These are phyloP conservation scores for Gigaspora rosea DNA, from an alignment of 192 early-diverging fungal genomes.

Conservation along the genomic window DNA sequence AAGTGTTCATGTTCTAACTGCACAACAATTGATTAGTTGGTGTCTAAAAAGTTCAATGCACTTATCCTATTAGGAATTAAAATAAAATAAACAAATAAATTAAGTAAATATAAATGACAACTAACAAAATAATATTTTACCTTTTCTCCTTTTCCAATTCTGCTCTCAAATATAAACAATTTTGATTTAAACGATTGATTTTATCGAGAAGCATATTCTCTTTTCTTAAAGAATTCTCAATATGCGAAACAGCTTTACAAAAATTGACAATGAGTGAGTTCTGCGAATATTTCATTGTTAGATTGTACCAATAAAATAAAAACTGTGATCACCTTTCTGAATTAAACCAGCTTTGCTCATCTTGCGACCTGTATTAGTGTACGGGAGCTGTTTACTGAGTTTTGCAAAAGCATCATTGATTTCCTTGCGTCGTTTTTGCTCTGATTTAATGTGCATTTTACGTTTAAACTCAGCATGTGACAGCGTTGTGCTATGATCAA, in stretches of 20 bases:
- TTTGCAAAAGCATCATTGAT: constrained; percentile 54
- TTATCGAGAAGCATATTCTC: constrained; percentile 24
- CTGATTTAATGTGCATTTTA: constrained; percentile 51
- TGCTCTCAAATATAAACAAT: constrained; percentile 1
- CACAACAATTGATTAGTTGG: too few species aligned
- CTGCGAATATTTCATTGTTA: neutral
- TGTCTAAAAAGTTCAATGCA: too few species aligned
- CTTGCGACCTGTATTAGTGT: constrained; percentile 41
- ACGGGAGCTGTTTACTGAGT: constrained; percentile 44
- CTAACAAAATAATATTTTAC: neutral
- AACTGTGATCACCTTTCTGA: constrained; percentile 5
- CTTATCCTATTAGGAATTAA: too few species aligned
- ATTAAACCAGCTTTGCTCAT: constrained; percentile 50
- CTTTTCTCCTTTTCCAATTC: constrained; percentile 31
- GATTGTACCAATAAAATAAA: constrained; percentile 29
- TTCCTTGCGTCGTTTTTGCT: constrained; percentile 48
- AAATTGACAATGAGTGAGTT: neutral
- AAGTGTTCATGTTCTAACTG: too few species aligned
- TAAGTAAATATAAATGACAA: too few species aligned
- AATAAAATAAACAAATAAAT: too few species aligned
- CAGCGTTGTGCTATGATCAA: neutral
- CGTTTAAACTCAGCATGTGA: neutral
- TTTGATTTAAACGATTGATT: constrained; percentile 27
- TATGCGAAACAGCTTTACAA: constrained; percentile 17
- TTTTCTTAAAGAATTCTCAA: constrained; percentile 21